Evolutionary conservation across 257 asterid genomes (phyloP), one percentile per base, ranked within the genome.

Genomic region (Gentiana macrophylla): DNA sequence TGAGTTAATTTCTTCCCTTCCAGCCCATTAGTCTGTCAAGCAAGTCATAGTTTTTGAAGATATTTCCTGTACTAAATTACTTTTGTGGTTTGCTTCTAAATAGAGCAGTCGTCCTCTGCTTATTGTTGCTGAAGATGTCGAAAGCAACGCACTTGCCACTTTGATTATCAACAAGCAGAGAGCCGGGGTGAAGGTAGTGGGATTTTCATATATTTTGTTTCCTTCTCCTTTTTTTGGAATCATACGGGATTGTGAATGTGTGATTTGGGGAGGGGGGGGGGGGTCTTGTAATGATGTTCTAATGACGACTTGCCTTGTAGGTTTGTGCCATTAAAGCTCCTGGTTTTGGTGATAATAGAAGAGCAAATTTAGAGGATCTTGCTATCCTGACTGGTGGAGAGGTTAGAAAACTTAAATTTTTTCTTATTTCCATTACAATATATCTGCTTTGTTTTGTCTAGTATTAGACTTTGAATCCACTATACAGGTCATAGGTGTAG

Each of bases 301-400:
- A 56, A 32, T 63, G 46, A 62, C 51, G 53, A 44, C 66, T 62
- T 52, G 4, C 32, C 35, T 64, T 75, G 32, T 70, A 88, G 97
- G 89, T 89, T 50, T 89, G 95, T 81, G 97, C 94, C 62, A 82
- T 89, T 70, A 86, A 89, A 82, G 83, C 97, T 78, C 94, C 97
- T 72, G 95, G 94, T 69, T 89, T 85, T 83, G 97, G 97, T 71
- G 97, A 89, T 57, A 86, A 70, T 72, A 78, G 76, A 73, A 74
- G 85, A 79, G 89, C 89, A 65, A 89, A 64, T 72, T 57, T 89
- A 67, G 94, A 83, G 74, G 97, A 89, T 67, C 97, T 89, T 53
- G 94, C 95, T 65, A 67, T 89, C 76, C 85, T 85, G 66, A 86
- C 97, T 43, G 97, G 97, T 44, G 97, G 89, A 62, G 87, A 85